These are phyloP conservation scores for Chlamydomonas eustigma DNA, from an alignment of 139 green algal species.

Conservation along the genomic window DNA sequence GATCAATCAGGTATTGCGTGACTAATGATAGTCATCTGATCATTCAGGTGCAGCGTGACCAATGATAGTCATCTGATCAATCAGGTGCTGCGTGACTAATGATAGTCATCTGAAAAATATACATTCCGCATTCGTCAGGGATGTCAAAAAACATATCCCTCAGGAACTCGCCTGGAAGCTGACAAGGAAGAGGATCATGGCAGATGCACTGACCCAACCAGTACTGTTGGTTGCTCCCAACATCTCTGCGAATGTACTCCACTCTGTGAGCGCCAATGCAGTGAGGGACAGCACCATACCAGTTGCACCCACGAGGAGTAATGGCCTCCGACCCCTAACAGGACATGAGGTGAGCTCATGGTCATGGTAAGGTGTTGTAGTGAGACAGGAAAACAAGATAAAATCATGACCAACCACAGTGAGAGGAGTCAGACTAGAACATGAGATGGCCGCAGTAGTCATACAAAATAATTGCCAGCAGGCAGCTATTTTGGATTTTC, in stretches of 20 bases:
- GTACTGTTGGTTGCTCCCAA: neutral
- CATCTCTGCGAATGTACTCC: neutral
- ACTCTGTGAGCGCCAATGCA: slow-evolving; percentile 3
- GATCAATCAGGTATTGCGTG: too few species aligned
- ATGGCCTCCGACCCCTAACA: slow-evolving; percentile 11
- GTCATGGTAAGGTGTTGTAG: neutral
- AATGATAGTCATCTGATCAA: too few species aligned
- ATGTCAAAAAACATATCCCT: neutral
- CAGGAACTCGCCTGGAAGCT: slow-evolving; percentile 16
- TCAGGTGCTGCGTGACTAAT: too few species aligned
- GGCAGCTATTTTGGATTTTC: too few species aligned
- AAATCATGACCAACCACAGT: neutral
- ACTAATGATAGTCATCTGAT: too few species aligned
- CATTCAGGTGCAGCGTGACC: too few species aligned
- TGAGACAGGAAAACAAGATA: neutral
- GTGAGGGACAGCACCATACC: slow-evolving; percentile 3
- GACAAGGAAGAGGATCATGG: neutral
- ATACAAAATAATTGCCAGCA: too few species aligned
- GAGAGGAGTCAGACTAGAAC: too few species aligned
- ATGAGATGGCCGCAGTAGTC: too few species aligned
- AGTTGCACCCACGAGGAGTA: slow-evolving; percentile 8
- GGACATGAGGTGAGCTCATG: neutral
- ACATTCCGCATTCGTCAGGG: neutral
- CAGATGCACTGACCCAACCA: neutral
- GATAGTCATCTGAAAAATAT: neutral